Percentiles rank a stretch among this genome's conserved stretches.
Evolutionary conservation across 164 flowering plant genomes (phyloP).

Genomic region (Akebia trifoliata): DNA sequence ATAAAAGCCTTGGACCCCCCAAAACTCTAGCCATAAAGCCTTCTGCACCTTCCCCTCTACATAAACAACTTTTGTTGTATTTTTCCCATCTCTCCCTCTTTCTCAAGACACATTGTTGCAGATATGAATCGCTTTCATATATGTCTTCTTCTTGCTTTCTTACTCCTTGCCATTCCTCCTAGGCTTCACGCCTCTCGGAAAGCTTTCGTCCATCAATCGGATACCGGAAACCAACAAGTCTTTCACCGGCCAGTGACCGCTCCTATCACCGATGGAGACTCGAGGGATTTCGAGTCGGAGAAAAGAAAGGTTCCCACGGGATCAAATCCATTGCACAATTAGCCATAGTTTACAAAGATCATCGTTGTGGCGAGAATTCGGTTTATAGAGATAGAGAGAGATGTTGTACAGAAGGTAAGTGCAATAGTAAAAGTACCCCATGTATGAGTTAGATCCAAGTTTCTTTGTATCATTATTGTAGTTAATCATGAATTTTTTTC

Average conservation of each 20-base stretch:
- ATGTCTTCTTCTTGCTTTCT: constrained; percentile 12
- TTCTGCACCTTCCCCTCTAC: not conserved
- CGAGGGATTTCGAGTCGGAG: constrained; percentile 24
- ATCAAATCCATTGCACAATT: constrained; percentile 53
- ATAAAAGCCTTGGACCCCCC: not conserved
- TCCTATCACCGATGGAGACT: constrained; percentile 1
- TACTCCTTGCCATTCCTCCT: constrained; percentile 16
- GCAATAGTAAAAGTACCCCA: not conserved
- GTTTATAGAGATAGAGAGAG: not conserved
- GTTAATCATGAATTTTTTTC: too few species aligned
- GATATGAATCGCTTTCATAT: constrained; percentile 29
- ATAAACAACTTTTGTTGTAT: not conserved
- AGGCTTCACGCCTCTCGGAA: constrained; percentile 8
- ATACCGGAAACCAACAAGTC: constrained; percentile 8
- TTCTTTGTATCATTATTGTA: too few species aligned
- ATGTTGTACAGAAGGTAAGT: constrained; percentile 10
- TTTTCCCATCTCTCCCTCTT: not conserved
- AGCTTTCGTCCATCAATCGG: constrained; percentile 7
- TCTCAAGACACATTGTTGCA: not conserved
- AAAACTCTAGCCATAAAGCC: not conserved
- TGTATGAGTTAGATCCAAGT: constrained; percentile 3
- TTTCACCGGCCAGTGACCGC: constrained; percentile 5
- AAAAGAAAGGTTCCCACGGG: constrained; percentile 52
- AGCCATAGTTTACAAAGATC: constrained; percentile 15
- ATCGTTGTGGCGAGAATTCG: not conserved